Evolutionary conservation across 352 stramenopile species (phyloP).

Genomic region (Phytophthora sojae): DNA sequence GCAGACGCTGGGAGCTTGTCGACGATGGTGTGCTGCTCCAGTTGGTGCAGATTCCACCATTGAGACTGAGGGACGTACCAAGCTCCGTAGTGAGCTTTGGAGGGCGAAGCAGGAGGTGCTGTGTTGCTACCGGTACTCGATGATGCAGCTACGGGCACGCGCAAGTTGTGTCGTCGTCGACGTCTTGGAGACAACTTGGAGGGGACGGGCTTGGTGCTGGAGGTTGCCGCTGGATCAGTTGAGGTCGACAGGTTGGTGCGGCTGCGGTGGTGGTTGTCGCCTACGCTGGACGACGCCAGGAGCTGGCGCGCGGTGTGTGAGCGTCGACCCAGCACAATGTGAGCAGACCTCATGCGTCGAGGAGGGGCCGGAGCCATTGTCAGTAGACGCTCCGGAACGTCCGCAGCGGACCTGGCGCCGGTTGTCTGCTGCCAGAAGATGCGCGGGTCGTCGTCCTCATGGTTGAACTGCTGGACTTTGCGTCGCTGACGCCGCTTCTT

Average conservation of each 20-base stretch:
- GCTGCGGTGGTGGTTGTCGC: slow-evolving; percentile 9
- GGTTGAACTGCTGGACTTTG: slow-evolving; percentile 30
- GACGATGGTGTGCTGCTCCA: slow-evolving; percentile 41
- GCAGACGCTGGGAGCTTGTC: slow-evolving; percentile 32
- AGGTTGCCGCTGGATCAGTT: neutral
- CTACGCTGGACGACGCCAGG: slow-evolving; percentile 2
- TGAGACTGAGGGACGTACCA: slow-evolving; percentile 66
- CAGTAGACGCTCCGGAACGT: slow-evolving; percentile 40
- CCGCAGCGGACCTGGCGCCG: slow-evolving; percentile 43
- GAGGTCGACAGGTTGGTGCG: neutral
- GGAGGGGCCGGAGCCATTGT: slow-evolving; percentile 21
- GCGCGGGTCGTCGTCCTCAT: slow-evolving; percentile 7
- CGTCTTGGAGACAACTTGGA: slow-evolving; percentile 2
- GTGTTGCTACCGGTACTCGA: neutral
- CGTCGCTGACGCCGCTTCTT: slow-evolving; percentile 35
- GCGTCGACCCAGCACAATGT: slow-evolving; percentile 28
- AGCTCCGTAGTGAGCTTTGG: slow-evolving; percentile 50
- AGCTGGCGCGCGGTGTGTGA: slow-evolving; percentile 7
- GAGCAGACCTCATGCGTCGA: slow-evolving; percentile 8
- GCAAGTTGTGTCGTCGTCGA: slow-evolving; percentile 6
- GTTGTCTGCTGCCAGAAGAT: slow-evolving; percentile 65
- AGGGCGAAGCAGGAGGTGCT: slow-evolving; percentile 6
- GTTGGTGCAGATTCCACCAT: slow-evolving; percentile 59
- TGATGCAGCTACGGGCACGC: neutral
- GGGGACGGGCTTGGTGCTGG: neutral